Conservation (phyloP, 768 basidiomycete genomes). For the Boletus tomentosulus region DNA sequence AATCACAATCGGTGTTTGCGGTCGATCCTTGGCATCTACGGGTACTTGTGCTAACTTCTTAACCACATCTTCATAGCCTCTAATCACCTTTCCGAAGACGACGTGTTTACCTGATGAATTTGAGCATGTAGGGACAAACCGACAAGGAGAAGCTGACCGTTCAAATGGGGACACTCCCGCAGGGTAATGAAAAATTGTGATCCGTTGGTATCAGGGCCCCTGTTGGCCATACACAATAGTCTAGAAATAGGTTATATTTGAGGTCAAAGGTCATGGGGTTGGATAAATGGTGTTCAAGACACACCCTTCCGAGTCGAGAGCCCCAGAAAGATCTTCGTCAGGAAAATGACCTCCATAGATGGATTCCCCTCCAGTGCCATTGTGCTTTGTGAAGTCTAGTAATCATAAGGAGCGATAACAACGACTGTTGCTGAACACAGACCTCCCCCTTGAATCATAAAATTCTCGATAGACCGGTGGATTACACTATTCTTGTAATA, state of each 20-base stretch:
- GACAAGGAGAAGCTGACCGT: conserved; percentile 43
- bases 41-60: conserved; percentile 57
- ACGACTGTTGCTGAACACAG: conserved; percentile 11
- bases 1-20: conserved; percentile 61
- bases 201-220: conserved; percentile 78
- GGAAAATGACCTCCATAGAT: conserved; percentile 73
- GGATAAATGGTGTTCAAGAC: conserved; percentile 16
- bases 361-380: conserved; percentile 77
- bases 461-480: conserved; percentile 74
- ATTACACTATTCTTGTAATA: conserved; percentile 80
- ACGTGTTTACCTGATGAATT: conserved; percentile 51
- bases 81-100: conserved; percentile 52
- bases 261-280: background rate
- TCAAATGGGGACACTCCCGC: conserved; percentile 65
- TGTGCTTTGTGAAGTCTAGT: conserved; percentile 72
- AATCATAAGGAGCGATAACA: background rate
- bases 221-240: conserved; percentile 88
- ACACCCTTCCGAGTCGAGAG: conserved; percentile 62
- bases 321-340: conserved; percentile 69
- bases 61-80: conserved; percentile 58
- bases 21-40: conserved; percentile 74
- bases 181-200: conserved; percentile 88
- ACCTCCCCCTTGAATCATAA: conserved; percentile 84
- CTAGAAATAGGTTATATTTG: conserved; percentile 27
- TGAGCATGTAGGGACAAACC: background rate